A percentile compares a stretch with the other conserved stretches of the same genome.
These are phyloP conservation scores for Cystobasidiaceae sp. DNA, from an alignment of 1,284 basidiomycete genomes.

Conservation along the genomic window DNA sequence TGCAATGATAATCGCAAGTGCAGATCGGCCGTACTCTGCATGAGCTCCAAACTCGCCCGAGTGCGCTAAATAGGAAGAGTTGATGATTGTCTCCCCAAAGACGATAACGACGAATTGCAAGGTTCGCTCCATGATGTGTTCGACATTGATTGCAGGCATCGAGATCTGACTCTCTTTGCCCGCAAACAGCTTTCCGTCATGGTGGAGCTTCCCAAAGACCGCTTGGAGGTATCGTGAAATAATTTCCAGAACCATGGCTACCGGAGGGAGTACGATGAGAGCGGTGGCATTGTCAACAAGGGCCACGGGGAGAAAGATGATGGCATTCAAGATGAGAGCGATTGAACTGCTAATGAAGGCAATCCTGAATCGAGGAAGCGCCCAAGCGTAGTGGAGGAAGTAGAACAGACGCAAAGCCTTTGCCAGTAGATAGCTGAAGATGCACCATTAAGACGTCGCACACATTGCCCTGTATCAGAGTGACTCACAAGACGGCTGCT, in stretches of 20 bases:
- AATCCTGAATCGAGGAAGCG: not conserved
- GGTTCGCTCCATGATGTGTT: slow-evolving; percentile 20
- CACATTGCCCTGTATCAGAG: not conserved
- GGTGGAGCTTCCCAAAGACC: not conserved
- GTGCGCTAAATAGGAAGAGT: not conserved
- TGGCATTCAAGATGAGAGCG: not conserved
- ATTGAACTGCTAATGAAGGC: not conserved
- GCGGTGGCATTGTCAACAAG: not conserved
- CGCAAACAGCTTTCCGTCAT: not conserved
- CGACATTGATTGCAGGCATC: slow-evolving; percentile 19
- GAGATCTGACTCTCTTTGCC: not conserved
- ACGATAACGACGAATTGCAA: slow-evolving; percentile 19
- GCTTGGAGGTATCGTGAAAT: not conserved
- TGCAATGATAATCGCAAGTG: slow-evolving; percentile 41
- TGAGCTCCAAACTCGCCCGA: not conserved
- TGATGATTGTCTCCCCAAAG: slow-evolving; percentile 28
- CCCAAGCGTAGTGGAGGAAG: not conserved
- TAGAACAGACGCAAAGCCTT: slow-evolving; percentile 3
- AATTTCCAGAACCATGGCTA: slow-evolving; percentile 23
- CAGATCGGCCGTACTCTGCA: slow-evolving; percentile 15
- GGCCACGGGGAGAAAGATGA: slow-evolving; percentile 9
- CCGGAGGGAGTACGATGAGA: slow-evolving; percentile 13
- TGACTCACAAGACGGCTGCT: not conserved
- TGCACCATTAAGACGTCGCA: not conserved
- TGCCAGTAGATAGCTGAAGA: slow-evolving; percentile 16